Evolutionary conservation across 441 rosid genomes (phyloP).

Genomic region (Breynia disticha): DNA sequence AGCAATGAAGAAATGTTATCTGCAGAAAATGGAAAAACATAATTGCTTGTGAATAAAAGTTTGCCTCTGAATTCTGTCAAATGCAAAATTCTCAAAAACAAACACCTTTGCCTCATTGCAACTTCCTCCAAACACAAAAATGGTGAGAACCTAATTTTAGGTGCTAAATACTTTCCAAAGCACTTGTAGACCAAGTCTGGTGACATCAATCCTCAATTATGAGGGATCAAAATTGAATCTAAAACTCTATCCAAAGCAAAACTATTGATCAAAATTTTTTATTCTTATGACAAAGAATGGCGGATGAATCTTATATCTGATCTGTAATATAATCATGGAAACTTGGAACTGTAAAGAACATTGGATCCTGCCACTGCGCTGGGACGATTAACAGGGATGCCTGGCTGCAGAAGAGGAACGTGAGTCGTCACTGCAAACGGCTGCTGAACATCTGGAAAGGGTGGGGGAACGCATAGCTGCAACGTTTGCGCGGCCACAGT

Average conservation of each 20-base stretch:
- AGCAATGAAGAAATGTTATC: too few relatives aligned
- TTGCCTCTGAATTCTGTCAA: too few relatives aligned
- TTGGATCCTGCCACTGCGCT: constrained; percentile 39
- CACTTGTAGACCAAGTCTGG: not conserved
- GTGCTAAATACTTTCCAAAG: too few relatives aligned
- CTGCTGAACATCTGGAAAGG: constrained; percentile 42
- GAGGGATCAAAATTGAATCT: constrained; percentile 2
- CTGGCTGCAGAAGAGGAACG: constrained; percentile 45
- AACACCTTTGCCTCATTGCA: too few relatives aligned
- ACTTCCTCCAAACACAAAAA: too few relatives aligned
- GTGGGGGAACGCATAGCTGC: constrained; percentile 40
- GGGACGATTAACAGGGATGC: constrained; percentile 34
- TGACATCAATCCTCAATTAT: not conserved
- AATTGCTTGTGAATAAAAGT: too few relatives aligned
- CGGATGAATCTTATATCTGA: not conserved
- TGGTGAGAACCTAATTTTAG: too few relatives aligned
- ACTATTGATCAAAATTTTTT: constrained; percentile 28
- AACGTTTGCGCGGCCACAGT: constrained; percentile 40
- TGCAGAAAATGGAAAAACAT: too few relatives aligned
- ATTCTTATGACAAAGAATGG: constrained; percentile 11
- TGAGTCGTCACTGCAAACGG: constrained; percentile 37
- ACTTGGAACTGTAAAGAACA: constrained; percentile 37
- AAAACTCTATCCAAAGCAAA: constrained; percentile 5
- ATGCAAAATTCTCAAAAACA: too few relatives aligned
- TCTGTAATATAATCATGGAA: constrained; percentile 27